phyloP scores from a whole-genome alignment of 2,329 filamentous ascomycete species.

The Tolypocladium inflatum region DNA sequence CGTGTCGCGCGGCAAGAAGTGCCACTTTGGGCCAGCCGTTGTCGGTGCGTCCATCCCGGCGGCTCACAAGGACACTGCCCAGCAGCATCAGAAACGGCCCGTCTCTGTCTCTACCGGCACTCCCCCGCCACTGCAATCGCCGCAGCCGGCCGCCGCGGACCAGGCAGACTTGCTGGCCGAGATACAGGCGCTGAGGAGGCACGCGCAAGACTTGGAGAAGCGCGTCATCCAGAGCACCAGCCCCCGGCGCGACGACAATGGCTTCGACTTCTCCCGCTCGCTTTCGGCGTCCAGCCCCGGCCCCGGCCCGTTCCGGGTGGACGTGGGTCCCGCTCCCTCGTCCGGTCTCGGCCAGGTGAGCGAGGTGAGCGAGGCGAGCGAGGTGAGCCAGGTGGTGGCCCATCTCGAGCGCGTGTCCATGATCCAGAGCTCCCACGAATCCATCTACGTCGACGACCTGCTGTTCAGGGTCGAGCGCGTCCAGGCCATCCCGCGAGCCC shows the following conservation, averaged over 20 bases:
- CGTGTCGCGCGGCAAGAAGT: background rate
- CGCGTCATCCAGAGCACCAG: background rate
- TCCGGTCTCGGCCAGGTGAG: background rate
- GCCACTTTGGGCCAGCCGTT: background rate
- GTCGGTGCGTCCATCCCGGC: background rate
- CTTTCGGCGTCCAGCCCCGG: background rate
- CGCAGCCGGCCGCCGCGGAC: background rate
- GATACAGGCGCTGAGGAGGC: background rate
- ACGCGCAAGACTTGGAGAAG: background rate
- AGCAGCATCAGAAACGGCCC: background rate
- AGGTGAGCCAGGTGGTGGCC: background rate
- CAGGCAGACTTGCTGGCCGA: background rate
- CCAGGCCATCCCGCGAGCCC: background rate
- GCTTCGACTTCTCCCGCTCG: background rate
- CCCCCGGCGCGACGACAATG: background rate
- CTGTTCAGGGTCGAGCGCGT: background rate
- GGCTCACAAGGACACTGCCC: background rate
- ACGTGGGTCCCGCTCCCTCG: background rate
- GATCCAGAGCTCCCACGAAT: background rate
- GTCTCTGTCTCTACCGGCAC: background rate
- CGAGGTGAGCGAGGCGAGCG: background rate
- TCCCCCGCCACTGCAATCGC: background rate
- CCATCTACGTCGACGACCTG: background rate
- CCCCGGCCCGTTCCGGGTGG: background rate
- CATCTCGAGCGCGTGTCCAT: slow-evolving; percentile 1